These are phyloP conservation scores for Talaromyces liani DNA, from an alignment of 495 filamentous ascomycete species.

Conservation along the genomic window DNA sequence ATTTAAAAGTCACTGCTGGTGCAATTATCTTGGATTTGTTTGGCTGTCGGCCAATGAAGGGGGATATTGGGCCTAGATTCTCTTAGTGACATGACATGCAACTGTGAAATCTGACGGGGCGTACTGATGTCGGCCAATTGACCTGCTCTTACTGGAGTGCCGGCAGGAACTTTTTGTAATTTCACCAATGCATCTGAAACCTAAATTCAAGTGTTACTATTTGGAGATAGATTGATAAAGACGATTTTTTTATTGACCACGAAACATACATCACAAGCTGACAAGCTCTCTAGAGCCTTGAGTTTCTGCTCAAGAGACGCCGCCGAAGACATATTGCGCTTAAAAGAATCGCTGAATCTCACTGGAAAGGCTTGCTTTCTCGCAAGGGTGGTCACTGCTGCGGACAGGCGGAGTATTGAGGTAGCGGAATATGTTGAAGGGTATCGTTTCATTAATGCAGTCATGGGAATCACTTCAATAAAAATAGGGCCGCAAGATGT, in stretches of 20 bases:
- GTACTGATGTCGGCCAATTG: conserved; percentile 51
- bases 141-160: conserved; percentile 38
- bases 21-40: conserved; percentile 39
- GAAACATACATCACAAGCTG: conserved; percentile 40
- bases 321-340: conserved; percentile 18
- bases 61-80: conserved; percentile 24
- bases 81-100: conserved; percentile 1
- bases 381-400: background rate
- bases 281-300: conserved; percentile 29
- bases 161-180: conserved; percentile 41
- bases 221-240: background rate
- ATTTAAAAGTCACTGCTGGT: conserved; percentile 57
- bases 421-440: background rate
- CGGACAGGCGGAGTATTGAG: background rate
- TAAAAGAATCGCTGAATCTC: background rate
- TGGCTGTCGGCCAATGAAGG: conserved; percentile 24
- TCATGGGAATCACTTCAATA: background rate
- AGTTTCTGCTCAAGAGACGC: conserved; percentile 26
- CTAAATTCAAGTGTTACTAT: conserved; percentile 16
- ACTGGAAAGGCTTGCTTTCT: background rate
- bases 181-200: conserved; percentile 58
- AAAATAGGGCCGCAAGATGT: background rate
- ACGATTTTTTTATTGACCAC: background rate
- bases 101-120: conserved; percentile 4
- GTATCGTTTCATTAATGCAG: background rate